These are phyloP conservation scores for Rhynchospora breviuscula DNA, from an alignment of 176 grass and related monocot species.

Conservation along the genomic window DNA sequence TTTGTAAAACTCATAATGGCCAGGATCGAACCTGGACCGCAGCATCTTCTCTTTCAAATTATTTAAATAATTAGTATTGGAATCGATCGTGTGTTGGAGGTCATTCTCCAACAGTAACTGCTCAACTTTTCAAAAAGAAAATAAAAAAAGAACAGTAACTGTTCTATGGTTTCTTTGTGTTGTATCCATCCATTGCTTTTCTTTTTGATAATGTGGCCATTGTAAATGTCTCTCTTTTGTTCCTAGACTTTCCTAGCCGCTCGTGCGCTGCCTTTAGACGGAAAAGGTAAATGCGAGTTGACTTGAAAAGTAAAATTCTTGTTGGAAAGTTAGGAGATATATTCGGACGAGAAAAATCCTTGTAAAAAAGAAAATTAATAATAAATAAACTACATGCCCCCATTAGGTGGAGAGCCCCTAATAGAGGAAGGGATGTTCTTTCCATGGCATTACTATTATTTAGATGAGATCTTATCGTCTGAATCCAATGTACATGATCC, in stretches of 20 bases:
- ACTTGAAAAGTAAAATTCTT: too few relatives aligned
- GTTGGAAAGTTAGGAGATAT: too few relatives aligned
- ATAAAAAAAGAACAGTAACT: constrained; percentile 12
- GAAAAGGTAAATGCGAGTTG: not conserved
- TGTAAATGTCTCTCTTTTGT: not conserved
- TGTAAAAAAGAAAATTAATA: too few relatives aligned
- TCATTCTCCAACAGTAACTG: constrained; percentile 10
- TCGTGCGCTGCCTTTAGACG: not conserved
- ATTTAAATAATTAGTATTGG: not conserved
- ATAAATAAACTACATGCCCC: too few relatives aligned
- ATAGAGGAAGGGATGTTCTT: too few relatives aligned
- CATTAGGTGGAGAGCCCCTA: too few relatives aligned
- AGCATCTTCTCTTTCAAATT: not conserved
- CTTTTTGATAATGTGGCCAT: not conserved
- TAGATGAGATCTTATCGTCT: not conserved
- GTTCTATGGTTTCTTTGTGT: not conserved
- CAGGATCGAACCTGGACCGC: not conserved
- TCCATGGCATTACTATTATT: not conserved
- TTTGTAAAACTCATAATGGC: not conserved
- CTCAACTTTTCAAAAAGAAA: too few relatives aligned
- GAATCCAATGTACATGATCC: not conserved
- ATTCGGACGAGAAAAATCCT: too few relatives aligned
- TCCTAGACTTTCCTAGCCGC: not conserved
- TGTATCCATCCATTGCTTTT: constrained; percentile 6
- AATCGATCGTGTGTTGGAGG: not conserved